Base-by-base conservation (phyloP, 1,139 yeast species). In the Taiozyma sp. region DNA sequence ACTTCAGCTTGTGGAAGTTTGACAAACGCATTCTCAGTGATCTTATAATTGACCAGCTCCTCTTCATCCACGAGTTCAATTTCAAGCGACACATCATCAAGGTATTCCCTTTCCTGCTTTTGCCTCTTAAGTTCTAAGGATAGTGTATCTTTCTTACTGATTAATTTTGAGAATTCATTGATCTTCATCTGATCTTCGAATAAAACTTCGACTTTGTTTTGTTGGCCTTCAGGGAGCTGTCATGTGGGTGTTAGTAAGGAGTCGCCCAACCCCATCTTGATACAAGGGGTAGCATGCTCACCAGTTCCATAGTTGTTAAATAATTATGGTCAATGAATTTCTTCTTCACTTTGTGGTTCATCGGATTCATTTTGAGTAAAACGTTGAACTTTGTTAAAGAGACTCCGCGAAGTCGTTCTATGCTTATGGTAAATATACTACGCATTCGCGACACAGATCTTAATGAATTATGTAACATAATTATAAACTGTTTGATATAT, bases 141-240 rank as follows among this genome's bases (percentile, higher is more conserved):
- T 28, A 82, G 66, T 32, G 75, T 76, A 58, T 87, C 89, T 60
- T 84, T 81, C 55, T 85, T 81, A 57, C 82, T 75, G 55, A 91
- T 88, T 55, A 91, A 75, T 49, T 91, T 85, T 27, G 97, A 89
- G 64, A 93, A 93, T 65, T 83, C 81, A 68, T 93, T 93, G 72
- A 93, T 93, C 64, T 81, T 81, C 65, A 87, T 84, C 71, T 93
- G 99, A 67, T 93, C 98, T 54, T 81, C 91, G 83, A 92, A 87
- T 29, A 83, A 74, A 28, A 93, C 99, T 63, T 89, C 95, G 0
- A 81, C 78, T 22, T 83, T 84, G 65, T 87, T 87, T 55, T 71
- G 70, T 63, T 83, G 82, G 6, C 64, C 64, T 49, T 62, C 64
- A 16, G 64, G 65, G 22, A 61, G 59, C 43, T 40, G 29, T 2